Percentiles rank a stretch among this genome's conserved stretches.
phyloP scores from a whole-genome alignment of 73 alveolate genomes.

The Tetrahymena elliotti region DNA sequence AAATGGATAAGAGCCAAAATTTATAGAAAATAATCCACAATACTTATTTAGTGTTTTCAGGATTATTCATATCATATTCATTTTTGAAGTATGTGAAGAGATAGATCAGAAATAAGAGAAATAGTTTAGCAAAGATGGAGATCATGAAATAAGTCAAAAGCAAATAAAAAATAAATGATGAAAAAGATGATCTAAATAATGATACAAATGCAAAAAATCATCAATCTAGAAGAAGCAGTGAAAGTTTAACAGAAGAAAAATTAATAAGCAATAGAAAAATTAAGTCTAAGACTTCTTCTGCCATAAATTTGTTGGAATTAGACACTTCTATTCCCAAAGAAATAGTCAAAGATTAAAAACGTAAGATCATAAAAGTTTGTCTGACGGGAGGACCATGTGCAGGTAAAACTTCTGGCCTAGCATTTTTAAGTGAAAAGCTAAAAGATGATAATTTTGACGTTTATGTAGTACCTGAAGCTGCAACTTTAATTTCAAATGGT shows the following conservation, averaged over 20 bases:
- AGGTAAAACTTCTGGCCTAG: conserved; percentile 71
- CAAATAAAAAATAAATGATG: background rate
- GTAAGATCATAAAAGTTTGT: conserved; percentile 10
- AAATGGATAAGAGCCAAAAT: background rate
- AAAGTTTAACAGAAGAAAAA: background rate
- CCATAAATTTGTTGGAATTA: background rate
- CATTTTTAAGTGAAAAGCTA: conserved; percentile 41
- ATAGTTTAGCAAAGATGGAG: background rate
- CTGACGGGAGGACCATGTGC: conserved; percentile 84
- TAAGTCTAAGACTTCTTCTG: background rate
- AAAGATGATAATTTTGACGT: conserved; percentile 47
- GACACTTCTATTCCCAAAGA: background rate
- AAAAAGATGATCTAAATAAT: background rate
- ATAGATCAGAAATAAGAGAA: background rate
- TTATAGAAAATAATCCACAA: background rate
- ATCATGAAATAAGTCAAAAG: background rate
- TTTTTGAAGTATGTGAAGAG: background rate
- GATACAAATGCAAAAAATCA: background rate
- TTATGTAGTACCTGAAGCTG: conserved; percentile 67
- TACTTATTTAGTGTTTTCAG: background rate
- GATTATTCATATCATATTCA: background rate
- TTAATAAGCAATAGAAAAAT: background rate
- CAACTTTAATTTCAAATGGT: conserved; percentile 62
- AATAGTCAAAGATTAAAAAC: background rate
- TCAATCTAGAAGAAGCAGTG: background rate